These are phyloP conservation scores for Aspergillus chevalieri DNA, from an alignment of 2,329 filamentous ascomycete genomes.

Conservation along the genomic window DNA sequence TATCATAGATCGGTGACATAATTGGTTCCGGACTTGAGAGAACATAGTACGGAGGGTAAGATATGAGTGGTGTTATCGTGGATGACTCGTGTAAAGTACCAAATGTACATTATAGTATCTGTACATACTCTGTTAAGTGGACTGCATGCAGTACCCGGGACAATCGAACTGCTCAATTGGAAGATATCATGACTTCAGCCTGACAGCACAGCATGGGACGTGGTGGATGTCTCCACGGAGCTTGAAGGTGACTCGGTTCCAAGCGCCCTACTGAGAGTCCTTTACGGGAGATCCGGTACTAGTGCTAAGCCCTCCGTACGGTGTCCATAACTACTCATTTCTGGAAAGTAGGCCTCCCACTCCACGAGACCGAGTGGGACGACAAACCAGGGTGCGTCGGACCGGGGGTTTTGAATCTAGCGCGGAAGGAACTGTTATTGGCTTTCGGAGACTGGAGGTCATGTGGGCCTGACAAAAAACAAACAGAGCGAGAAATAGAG, in stretches of 20 bases:
- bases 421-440: neutral
- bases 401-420: neutral
- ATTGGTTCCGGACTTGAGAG: neutral
- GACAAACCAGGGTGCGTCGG: neutral
- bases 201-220: neutral
- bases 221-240: neutral
- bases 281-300: too few relatives aligned
- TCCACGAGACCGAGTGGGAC: neutral
- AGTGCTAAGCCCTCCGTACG: too few relatives aligned
- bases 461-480: neutral
- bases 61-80: neutral
- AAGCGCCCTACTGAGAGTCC: too few relatives aligned
- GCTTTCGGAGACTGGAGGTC: neutral
- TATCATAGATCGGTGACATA: neutral
- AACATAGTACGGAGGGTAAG: neutral
- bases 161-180: too few relatives aligned
- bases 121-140: too few relatives aligned
- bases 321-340: too few relatives aligned
- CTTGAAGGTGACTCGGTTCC: too few relatives aligned
- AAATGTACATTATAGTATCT: too few relatives aligned
- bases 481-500: neutral
- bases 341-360: too few relatives aligned
- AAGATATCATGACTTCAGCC: neutral
- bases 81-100: too few relatives aligned
- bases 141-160: too few relatives aligned